Base-by-base conservation (phyloP, 2,329 filamentous ascomycete species). In the Fusarium drepaniforme region DNA sequence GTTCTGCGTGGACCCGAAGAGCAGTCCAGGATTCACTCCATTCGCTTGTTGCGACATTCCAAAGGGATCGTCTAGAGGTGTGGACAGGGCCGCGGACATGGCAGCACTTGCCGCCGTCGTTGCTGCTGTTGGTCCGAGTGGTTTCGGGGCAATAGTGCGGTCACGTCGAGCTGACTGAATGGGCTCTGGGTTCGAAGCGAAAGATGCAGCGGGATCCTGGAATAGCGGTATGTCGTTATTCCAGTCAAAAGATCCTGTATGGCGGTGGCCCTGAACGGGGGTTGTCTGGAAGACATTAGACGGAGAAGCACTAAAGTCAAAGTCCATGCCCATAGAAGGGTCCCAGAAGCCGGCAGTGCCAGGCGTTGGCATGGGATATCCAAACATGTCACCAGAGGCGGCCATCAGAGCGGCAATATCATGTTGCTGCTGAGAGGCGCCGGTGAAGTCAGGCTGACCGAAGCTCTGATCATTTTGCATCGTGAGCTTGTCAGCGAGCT, bases 381-480 rank as follows among this genome's bases (percentile, higher is more conserved):
- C 85, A 78, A 91, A 92, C 81, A 92, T 85, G 75, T 92, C 90
- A 65, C 84, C 84, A 15, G 87, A 83, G 25, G 84, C 83, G 21
- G 84, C 83, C 75, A 88, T 84, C 73, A 88, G 87, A 13, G 81
- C 80, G 33, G 84, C 80, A 82, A 90, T 84, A 51, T 87, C 86
- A 75, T 88, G 87, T 30, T 75, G 72, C 67, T 86, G 86, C 46
- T 88, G 83, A n/a, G 86, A 84, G 64, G 84, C 83, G 30, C 83
- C 84, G 78, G 86, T 81, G 70, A 90, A 88, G 77, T 89, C 88
- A 69, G 85, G 82, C 76, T 88, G 86, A 77, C 84, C 85, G 80
- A 86, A 90, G 74, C 83, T 83, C 78, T 90, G 86, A 71, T 89
- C 88, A 88, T 89, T 85, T 80, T 91, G 89, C 89, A 91, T 91